Conservation (phyloP, 2,329 filamentous ascomycete genomes). For the Exophiala mesophila region DNA sequence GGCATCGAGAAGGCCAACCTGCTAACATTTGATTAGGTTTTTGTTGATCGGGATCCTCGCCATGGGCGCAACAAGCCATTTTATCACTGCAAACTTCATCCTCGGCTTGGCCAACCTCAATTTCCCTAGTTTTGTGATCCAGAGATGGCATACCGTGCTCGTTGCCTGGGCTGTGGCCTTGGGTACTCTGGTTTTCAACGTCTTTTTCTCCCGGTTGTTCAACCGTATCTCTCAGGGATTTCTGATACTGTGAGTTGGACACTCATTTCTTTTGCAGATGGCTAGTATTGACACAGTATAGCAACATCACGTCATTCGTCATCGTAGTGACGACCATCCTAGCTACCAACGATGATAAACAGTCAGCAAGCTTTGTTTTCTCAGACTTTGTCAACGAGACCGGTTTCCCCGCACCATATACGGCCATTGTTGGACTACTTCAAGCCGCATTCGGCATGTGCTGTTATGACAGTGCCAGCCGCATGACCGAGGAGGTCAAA, state of each 20-base stretch:
- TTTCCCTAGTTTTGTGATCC: conserved; percentile 47
- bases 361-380: conserved; percentile 53
- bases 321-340: conserved; percentile 50
- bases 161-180: conserved; percentile 48
- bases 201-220: conserved; percentile 47
- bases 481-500: conserved; percentile 55
- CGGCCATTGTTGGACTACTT: conserved; percentile 50
- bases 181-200: conserved; percentile 44
- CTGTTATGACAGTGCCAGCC: conserved; percentile 29
- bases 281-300: too few relatives aligned
- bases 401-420: conserved; percentile 47
- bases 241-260: conserved; percentile 38
- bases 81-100: conserved; percentile 48
- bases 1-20: too few relatives aligned
- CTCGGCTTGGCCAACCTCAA: conserved; percentile 52
- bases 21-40: too few relatives aligned
- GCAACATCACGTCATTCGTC: conserved; percentile 52
- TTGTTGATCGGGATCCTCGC: conserved; percentile 42
- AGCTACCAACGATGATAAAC: conserved; percentile 51
- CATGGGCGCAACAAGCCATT: conserved; percentile 26
- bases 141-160: conserved; percentile 54
- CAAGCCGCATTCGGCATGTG: conserved; percentile 39
- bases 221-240: conserved; percentile 50
- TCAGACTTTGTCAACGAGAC: conserved; percentile 47
- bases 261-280: neutral